These are phyloP conservation scores for Penicillium taxi DNA, from an alignment of 495 filamentous ascomycete species.

Conservation along the genomic window DNA sequence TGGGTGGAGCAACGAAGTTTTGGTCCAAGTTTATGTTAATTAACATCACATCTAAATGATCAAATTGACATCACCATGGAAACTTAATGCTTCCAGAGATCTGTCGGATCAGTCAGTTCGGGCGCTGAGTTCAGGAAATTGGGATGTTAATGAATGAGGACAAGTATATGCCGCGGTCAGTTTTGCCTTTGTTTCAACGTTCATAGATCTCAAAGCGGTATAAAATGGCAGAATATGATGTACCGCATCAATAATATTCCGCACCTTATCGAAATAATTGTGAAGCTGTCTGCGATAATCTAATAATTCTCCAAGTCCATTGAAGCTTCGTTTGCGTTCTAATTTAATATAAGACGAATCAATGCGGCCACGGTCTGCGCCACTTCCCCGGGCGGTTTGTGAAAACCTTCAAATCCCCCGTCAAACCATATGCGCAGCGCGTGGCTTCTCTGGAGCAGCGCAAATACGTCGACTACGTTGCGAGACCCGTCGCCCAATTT, in stretches of 20 bases:
- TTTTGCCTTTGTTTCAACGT: too few species aligned
- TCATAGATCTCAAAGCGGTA: too few species aligned
- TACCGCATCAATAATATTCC: slow-evolving; percentile 20
- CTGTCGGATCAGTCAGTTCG: too few species aligned
- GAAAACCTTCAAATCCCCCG: slow-evolving; percentile 8
- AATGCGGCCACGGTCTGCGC: slow-evolving; percentile 24
- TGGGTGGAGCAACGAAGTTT: slow-evolving; percentile 80
- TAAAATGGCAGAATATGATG: background rate
- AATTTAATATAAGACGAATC: slow-evolving; percentile 7
- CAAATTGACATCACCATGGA: too few species aligned
- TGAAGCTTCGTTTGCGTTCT: slow-evolving; percentile 3
- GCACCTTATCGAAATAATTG: slow-evolving; percentile 21
- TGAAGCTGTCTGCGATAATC: slow-evolving; percentile 9
- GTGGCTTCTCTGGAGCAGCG: slow-evolving; percentile 21
- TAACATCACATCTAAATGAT: too few species aligned
- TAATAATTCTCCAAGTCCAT: slow-evolving; percentile 6
- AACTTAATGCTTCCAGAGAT: too few species aligned
- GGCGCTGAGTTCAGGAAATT: too few species aligned
- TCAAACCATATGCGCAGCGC: slow-evolving; percentile 17
- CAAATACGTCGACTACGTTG: slow-evolving; percentile 13
- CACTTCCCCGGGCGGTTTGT: slow-evolving; percentile 21
- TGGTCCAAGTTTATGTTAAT: slow-evolving; percentile 54
- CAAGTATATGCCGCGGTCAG: too few species aligned
- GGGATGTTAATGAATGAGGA: too few species aligned
- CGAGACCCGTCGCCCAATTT: slow-evolving; percentile 12